Conservation (phyloP, 148 eudicot species). For the Rheum nobile region DNA sequence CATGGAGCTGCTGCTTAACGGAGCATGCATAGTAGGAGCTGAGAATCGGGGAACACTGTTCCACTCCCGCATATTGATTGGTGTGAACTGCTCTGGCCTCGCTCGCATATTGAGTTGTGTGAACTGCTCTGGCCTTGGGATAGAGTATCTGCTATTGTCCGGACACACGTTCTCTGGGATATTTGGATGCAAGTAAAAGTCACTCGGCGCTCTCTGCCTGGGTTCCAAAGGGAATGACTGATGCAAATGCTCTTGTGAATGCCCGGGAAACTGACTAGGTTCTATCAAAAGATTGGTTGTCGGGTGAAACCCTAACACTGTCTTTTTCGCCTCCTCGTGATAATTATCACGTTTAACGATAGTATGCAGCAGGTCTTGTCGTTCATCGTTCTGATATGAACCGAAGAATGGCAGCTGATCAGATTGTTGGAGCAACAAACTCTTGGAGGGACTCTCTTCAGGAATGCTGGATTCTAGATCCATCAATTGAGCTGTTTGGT, state of each 20-base stretch:
- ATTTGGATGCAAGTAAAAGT: constrained; percentile 35
- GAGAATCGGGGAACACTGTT: constrained; percentile 20
- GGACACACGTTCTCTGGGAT: constrained; percentile 42
- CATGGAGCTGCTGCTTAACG: constrained; percentile 24
- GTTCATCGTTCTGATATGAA: constrained; percentile 34
- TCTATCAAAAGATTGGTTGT: constrained; percentile 30
- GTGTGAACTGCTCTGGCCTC: constrained; percentile 38
- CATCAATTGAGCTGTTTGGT: constrained; percentile 35
- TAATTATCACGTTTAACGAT: constrained; percentile 34
- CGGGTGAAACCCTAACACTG: constrained; percentile 34
- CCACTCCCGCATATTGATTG: constrained; percentile 53
- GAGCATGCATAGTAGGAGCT: constrained; percentile 33
- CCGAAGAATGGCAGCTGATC: constrained; percentile 32
- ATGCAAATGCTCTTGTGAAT: constrained; percentile 39
- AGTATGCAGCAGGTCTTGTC: constrained; percentile 47
- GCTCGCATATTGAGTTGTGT: constrained; percentile 29
- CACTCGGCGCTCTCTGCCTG: constrained; percentile 38
- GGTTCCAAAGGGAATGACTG: constrained; percentile 37
- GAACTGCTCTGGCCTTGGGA: constrained; percentile 44
- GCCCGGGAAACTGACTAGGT: constrained; percentile 32
- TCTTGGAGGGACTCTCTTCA: constrained; percentile 30
- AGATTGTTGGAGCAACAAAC: constrained; percentile 37
- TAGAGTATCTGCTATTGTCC: constrained; percentile 28
- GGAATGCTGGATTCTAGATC: constrained; percentile 28
- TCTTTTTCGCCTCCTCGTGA: constrained; percentile 44